Evolutionary conservation across 768 basidiomycete genomes (phyloP), one percentile per base, ranked within the genome.

Genomic region (Lyophyllum decastes): DNA sequence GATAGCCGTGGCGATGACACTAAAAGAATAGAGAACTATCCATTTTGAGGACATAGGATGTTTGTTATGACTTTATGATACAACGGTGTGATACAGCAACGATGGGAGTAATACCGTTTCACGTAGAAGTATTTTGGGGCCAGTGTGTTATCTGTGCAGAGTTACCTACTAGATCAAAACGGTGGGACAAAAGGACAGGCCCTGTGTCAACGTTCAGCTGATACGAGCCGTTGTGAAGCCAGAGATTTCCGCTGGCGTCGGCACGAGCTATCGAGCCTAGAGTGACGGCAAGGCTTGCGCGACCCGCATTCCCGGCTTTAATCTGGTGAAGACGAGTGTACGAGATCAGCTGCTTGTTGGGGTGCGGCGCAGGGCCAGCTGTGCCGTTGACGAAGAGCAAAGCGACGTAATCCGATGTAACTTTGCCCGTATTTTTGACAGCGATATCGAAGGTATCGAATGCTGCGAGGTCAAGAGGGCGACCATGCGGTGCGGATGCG

Each of bases 381-480:
- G 72, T 73, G 24, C 78, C 76, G 48, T 74, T 78, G 57, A 78
- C 65, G 69, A 84, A 86, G 14, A 84, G 70, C 52, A 85, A 73
- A 9, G 82, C 76, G 22, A 82, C 80, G 61, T 82, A 85, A 68
- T 86, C 84, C 11, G 83, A 85, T 0, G 77, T 68, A 12, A 73
- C 68, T 40, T 69, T 67, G 17, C 84, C 83, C 0, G 75, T 77
- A 68, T 85, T 86, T 55, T 64, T 76, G 22, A 85, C 76, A 14
- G 65, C 64, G 19, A 83, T 75, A n/a, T 69, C 55, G 70, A 85
- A 81, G 10, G 78, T 80, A 61, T 78, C 78, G 61, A 86, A 79
- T 4, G 64, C 55, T 9, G 78, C 76, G 33, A 81, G 71, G 65
- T 85, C 84, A 61, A 76, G 53, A 54, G 59, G 64, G 2, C 52